A percentile compares a stretch with the other conserved stretches of the same genome.
Conservation (phyloP, 768 basidiomycete species). For the Termitomyces heimii region DNA sequence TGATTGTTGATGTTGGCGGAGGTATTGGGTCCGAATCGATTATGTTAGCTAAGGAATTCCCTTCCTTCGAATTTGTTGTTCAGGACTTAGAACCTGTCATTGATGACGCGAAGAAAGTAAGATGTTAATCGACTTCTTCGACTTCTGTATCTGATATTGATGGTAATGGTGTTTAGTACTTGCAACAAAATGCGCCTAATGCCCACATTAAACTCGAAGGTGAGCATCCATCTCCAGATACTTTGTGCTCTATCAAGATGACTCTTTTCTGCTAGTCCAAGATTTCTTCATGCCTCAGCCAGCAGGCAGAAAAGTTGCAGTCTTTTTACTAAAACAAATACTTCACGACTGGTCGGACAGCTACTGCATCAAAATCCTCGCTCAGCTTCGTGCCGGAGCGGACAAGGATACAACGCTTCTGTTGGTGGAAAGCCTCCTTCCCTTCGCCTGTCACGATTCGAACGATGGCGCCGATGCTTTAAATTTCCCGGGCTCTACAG, state of each 20-base stretch:
- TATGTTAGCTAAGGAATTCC: slow-evolving; percentile 20
- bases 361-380: slow-evolving; percentile 1
- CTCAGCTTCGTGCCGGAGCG: slow-evolving; percentile 1
- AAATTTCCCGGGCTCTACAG: slow-evolving; percentile 18
- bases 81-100: slow-evolving; percentile 20
- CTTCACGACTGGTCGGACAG: slow-evolving; percentile 9
- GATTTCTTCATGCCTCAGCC: slow-evolving; percentile 4
- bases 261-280: not conserved
- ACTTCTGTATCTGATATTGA: not conserved
- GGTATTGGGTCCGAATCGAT: slow-evolving; percentile 24
- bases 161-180: not conserved
- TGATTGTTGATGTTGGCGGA: too few relatives aligned
- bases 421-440: slow-evolving; percentile 2
- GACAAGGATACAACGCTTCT: slow-evolving; percentile 1
- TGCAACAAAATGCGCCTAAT: not conserved
- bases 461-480: not conserved
- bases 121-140: not conserved
- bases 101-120: slow-evolving; percentile 16
- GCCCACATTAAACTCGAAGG: slow-evolving; percentile 6
- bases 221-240: not conserved
- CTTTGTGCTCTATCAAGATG: not conserved
- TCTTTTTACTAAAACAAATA: too few relatives aligned
- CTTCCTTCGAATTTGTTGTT: slow-evolving; percentile 23
- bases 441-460: slow-evolving; percentile 3
- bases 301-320: not conserved